Conservation (phyloP, 2,329 filamentous ascomycete species). For the Ascochyta lentis region DNA sequence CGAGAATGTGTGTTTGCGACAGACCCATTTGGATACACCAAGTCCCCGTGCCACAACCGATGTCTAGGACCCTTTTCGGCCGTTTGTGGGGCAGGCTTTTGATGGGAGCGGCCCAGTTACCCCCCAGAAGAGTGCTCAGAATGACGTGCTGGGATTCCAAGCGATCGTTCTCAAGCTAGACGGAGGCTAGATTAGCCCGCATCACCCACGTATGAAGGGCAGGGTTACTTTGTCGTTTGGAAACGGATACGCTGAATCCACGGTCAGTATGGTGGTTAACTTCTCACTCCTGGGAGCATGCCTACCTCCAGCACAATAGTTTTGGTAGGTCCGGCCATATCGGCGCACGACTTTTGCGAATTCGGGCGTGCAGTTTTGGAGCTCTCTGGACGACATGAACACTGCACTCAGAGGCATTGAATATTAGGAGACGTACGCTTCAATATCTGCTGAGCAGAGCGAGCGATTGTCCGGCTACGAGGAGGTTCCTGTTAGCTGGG, state of each 20-base stretch:
- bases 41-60: constrained; percentile 52
- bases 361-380: constrained; percentile 48
- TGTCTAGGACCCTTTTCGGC: constrained; percentile 49
- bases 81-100: constrained; percentile 37
- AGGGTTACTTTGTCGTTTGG: constrained; percentile 47
- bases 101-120: constrained; percentile 49
- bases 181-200: constrained; percentile 24
- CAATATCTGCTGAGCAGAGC: constrained; percentile 40
- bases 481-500: constrained; percentile 22
- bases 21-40: constrained; percentile 54
- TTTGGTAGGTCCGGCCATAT: constrained; percentile 52
- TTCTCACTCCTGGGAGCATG: neutral
- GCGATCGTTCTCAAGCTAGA: constrained; percentile 47
- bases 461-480: constrained; percentile 42
- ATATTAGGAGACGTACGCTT: constrained; percentile 34
- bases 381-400: constrained; percentile 41
- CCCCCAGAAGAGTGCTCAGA: constrained; percentile 45
- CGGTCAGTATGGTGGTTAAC: constrained; percentile 28
- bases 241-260: constrained; percentile 46
- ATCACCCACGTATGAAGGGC: neutral
- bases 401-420: neutral
- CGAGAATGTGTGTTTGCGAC: constrained; percentile 13
- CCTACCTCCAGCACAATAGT: constrained; percentile 50
- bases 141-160: constrained; percentile 50
- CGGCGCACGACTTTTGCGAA: constrained; percentile 49